phyloP scores from a whole-genome alignment of 2,329 filamentous ascomycete species.

The Aspergillus chevalieri region DNA sequence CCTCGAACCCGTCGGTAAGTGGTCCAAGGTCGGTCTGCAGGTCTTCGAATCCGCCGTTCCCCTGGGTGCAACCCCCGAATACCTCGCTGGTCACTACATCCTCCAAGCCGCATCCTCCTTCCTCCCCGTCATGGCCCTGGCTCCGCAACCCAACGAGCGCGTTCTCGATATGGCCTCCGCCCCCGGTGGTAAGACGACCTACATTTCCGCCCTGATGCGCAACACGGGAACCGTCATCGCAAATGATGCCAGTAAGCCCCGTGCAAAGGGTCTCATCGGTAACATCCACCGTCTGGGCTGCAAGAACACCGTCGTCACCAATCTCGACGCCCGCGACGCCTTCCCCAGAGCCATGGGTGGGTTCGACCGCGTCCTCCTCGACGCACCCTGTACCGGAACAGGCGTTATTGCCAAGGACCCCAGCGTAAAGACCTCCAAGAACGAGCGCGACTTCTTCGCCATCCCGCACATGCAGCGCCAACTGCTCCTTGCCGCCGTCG shows the following conservation, averaged over 20 bases:
- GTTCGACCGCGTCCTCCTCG: conserved; percentile 88
- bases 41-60: conserved; percentile 86
- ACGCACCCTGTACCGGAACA: conserved; percentile 92
- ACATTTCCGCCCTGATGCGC: conserved; percentile 94
- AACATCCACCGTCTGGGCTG: conserved; percentile 93
- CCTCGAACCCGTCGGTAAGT: conserved; percentile 93
- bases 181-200: conserved; percentile 92
- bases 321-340: conserved; percentile 79
- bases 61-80: conserved; percentile 92
- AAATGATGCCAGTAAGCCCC: conserved; percentile 90
- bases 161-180: conserved; percentile 92
- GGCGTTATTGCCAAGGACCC: conserved; percentile 97
- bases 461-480: conserved; percentile 94
- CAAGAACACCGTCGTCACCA: conserved; percentile 90
- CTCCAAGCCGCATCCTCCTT: conserved; percentile 95
- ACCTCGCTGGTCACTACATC: conserved; percentile 95
- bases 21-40: conserved; percentile 96
- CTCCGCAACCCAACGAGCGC: conserved; percentile 86
- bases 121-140: conserved; percentile 93
- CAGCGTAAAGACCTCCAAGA: conserved; percentile 97
- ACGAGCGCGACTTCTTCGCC: conserved; percentile 85
- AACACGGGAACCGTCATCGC: conserved; percentile 94
- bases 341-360: conserved; percentile 93
- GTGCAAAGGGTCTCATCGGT: conserved; percentile 94
- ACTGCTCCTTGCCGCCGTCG: conserved; percentile 83